These are phyloP conservation scores for Aaosphaeria pasadenensis DNA, from an alignment of 2,329 filamentous ascomycete species.

Conservation along the genomic window DNA sequence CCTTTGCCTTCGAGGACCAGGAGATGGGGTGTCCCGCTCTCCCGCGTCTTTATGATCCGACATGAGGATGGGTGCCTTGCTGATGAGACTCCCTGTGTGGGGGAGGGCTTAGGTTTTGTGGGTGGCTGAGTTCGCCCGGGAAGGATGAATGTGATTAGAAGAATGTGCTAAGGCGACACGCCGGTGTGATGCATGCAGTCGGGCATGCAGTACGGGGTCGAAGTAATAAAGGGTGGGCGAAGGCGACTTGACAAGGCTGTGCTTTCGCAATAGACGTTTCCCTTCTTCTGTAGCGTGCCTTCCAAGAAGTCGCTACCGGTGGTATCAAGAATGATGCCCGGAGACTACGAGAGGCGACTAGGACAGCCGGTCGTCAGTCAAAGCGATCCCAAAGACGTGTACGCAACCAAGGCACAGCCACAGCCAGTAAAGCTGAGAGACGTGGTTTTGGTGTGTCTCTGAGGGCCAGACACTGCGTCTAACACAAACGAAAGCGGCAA, in stretches of 20 bases:
- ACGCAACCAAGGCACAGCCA: no score
- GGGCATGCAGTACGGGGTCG: conserved; percentile 19
- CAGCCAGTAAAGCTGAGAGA: no score
- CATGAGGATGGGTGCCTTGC: conserved; percentile 24
- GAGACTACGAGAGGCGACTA: no score
- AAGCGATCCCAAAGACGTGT: no score
- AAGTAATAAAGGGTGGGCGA: conserved; percentile 11
- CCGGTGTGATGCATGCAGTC: conserved; percentile 20
- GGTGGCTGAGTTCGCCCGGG: conserved; percentile 15
- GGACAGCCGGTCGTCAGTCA: no score
- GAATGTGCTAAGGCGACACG: conserved; percentile 27
- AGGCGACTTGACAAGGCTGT: conserved; percentile 13
- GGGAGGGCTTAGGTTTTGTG: conserved; percentile 12
- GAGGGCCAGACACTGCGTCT: no score
- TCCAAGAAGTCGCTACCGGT: not conserved
- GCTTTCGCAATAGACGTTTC: not conserved
- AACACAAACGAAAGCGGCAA: no score
- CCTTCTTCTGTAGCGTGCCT: not conserved
- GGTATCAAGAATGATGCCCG: no score
- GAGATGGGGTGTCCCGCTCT: conserved; percentile 21
- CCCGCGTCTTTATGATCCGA: conserved; percentile 22
- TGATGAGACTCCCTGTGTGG: conserved; percentile 3
- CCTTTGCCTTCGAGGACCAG: conserved; percentile 36
- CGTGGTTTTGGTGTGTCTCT: no score
- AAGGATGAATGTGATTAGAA: conserved; percentile 22